phyloP scores from a whole-genome alignment of 176 grass and related monocot species.

The barley (Hordeum vulgare) region DNA sequence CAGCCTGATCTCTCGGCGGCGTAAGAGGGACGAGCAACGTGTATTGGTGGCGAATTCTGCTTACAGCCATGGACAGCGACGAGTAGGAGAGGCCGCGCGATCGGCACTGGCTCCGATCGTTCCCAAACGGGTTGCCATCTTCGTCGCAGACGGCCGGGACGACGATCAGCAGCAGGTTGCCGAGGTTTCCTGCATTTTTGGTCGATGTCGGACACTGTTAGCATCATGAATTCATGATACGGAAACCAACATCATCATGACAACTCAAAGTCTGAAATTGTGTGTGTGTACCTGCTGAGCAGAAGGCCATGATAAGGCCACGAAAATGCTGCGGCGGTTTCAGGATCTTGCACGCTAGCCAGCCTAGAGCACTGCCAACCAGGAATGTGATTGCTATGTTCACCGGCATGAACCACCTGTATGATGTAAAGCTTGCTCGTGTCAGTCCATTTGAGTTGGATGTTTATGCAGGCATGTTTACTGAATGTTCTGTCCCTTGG shows the following conservation, averaged over 20 bases:
- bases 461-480: neutral
- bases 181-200: slow-evolving; percentile 61
- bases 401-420: slow-evolving; percentile 97
- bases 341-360: slow-evolving; percentile 61
- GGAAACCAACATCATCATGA: neutral
- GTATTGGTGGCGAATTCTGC: neutral
- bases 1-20: neutral
- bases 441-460: neutral
- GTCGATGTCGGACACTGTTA: neutral
- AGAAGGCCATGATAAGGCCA: slow-evolving; percentile 60
- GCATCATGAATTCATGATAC: too few species aligned
- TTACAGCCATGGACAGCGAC: slow-evolving; percentile 94
- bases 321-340: slow-evolving; percentile 52
- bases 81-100: slow-evolving; percentile 62
- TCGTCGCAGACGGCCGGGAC: slow-evolving; percentile 73
- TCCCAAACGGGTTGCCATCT: slow-evolving; percentile 62
- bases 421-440: neutral
- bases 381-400: slow-evolving; percentile 78
- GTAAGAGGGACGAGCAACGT: neutral
- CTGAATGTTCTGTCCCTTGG: neutral
- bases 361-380: slow-evolving; percentile 56
- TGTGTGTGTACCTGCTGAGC: slow-evolving; percentile 46
- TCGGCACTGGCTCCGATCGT: slow-evolving; percentile 33
- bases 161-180: slow-evolving; percentile 67
- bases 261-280: neutral